These are phyloP conservation scores for Aegilops tauschii DNA, from an alignment of 176 grass and related monocot genomes.

Conservation along the genomic window DNA sequence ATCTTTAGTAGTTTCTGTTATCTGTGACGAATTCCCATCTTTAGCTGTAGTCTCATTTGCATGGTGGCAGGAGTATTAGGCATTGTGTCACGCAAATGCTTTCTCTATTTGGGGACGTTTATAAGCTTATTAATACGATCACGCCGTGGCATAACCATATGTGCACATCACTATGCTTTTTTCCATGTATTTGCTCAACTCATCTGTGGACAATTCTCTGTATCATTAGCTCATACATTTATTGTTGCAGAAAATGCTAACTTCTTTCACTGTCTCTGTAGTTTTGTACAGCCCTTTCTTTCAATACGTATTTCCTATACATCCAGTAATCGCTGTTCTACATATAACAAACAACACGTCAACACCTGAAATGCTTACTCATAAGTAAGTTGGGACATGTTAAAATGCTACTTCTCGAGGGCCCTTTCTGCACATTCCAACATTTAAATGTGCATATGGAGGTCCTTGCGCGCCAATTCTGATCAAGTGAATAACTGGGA, in stretches of 20 bases:
- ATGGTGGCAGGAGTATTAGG: neutral
- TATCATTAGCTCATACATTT: neutral
- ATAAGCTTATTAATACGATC: constrained; percentile 1
- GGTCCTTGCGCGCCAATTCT: neutral
- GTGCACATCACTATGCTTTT: neutral
- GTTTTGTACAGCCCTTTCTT: neutral
- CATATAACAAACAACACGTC: neutral
- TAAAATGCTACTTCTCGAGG: neutral
- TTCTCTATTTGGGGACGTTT: neutral
- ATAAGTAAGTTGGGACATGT: neutral
- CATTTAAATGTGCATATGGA: neutral
- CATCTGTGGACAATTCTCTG: neutral
- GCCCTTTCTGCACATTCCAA: neutral
- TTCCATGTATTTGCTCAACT: neutral
- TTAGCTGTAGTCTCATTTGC: constrained; percentile 6
- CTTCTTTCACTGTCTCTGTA: neutral
- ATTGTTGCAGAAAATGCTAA: neutral
- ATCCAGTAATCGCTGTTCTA: neutral
- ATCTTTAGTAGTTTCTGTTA: constrained; percentile 22
- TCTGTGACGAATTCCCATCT: neutral
- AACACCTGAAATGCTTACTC: neutral
- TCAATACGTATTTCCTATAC: neutral
- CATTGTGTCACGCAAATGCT: neutral
- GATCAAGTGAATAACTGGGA: constrained; percentile 15
- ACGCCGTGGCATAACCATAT: neutral